Conservation (phyloP, 2,329 filamentous ascomycete species). For the Venturia asperata region DNA sequence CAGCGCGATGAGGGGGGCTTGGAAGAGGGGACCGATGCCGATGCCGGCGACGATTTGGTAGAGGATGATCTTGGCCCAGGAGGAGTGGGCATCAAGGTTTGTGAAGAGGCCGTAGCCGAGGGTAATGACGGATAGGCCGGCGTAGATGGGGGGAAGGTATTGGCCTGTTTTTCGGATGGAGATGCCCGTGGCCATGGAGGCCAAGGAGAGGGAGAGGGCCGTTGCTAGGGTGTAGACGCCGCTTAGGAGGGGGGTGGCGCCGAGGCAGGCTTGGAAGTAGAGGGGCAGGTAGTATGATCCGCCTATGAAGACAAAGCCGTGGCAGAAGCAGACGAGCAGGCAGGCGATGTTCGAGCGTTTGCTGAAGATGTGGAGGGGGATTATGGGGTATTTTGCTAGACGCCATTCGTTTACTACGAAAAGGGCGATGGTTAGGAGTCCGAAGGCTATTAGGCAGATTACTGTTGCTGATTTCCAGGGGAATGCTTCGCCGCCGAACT, state of each 20-base stretch:
- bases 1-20: conserved; percentile 55
- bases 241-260: conserved; percentile 60
- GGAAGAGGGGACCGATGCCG: conserved; percentile 58
- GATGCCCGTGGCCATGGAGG: conserved; percentile 52
- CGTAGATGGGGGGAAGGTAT: conserved; percentile 31
- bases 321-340: conserved; percentile 60
- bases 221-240: conserved; percentile 69
- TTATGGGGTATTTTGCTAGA: conserved; percentile 68
- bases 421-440: conserved; percentile 52
- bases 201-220: conserved; percentile 58
- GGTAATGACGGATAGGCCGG: conserved; percentile 33
- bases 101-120: conserved; percentile 35
- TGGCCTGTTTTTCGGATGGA: conserved; percentile 24
- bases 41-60: conserved; percentile 58
- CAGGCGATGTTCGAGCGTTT: conserved; percentile 58
- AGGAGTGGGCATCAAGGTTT: conserved; percentile 30
- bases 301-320: conserved; percentile 71
- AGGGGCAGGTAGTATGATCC: conserved; percentile 74
- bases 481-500: conserved; percentile 69
- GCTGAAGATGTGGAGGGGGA: conserved; percentile 65
- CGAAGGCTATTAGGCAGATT: conserved; percentile 71
- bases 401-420: conserved; percentile 70
- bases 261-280: conserved; percentile 73
- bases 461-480: conserved; percentile 71
- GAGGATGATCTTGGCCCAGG: conserved; percentile 35